phyloP scores from a whole-genome alignment of 768 basidiomycete genomes.

The Russula sp. region DNA sequence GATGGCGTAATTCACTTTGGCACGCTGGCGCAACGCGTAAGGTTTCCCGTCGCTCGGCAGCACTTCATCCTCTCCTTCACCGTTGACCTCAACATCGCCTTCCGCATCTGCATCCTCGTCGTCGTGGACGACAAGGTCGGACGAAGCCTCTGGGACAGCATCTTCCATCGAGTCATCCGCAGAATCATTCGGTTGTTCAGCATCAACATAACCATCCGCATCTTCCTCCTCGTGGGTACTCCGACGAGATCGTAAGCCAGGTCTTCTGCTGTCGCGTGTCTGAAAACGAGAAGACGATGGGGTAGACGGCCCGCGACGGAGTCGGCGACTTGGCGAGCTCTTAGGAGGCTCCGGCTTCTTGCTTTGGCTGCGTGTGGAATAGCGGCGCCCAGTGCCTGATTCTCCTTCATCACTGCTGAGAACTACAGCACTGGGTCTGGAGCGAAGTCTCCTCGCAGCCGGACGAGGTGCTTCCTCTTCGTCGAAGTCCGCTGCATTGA shows the following conservation, averaged over 20 bases:
- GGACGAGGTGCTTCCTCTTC: conserved; percentile 29
- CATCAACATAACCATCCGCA: conserved; percentile 25
- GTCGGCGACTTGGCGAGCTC: conserved; percentile 26
- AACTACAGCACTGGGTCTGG: conserved; percentile 31
- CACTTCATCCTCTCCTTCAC: conserved; percentile 38
- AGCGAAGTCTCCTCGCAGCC: conserved; percentile 15
- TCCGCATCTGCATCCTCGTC: conserved; percentile 36
- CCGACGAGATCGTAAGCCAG: conserved; percentile 23
- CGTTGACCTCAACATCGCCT: conserved; percentile 36
- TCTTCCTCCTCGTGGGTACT: conserved; percentile 20
- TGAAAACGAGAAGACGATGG: conserved; percentile 9
- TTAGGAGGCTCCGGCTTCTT: conserved; percentile 31
- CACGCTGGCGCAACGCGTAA: conserved; percentile 61
- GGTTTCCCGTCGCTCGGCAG: conserved; percentile 50
- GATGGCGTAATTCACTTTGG: conserved; percentile 72
- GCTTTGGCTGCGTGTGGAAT: conserved; percentile 37
- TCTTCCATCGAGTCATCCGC: conserved; percentile 43
- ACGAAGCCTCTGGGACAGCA: conserved; percentile 53
- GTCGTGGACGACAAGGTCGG: conserved; percentile 36
- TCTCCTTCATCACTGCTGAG: conserved; percentile 43
- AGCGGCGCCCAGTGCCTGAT: conserved; percentile 28
- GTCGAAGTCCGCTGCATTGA: conserved; percentile 22
- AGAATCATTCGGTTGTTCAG: conserved; percentile 16
- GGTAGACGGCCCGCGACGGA: conserved; percentile 35
- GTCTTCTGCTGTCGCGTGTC: conserved; percentile 14